A percentile compares a stretch with the other conserved stretches of the same genome.
These are phyloP conservation scores for Arthrobotrys pseudoclavata DNA, from an alignment of 2,329 filamentous ascomycete species.

Conservation along the genomic window DNA sequence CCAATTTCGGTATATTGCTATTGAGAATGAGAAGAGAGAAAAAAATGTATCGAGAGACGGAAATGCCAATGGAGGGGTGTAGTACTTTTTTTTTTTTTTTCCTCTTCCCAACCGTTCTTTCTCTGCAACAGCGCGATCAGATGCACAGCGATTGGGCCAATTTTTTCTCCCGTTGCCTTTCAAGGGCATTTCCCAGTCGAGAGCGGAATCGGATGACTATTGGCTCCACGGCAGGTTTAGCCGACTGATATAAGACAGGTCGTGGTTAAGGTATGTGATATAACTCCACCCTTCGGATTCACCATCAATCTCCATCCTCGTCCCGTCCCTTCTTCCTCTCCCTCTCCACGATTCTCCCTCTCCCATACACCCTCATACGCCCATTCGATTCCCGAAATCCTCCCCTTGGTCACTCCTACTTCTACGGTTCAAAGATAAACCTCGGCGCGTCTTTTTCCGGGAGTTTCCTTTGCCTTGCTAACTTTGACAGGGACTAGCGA, in stretches of 20 bases:
- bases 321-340: too few relatives aligned
- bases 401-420: not conserved
- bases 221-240: slow-evolving; percentile 31
- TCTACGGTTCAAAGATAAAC: not conserved
- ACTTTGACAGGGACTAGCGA: slow-evolving; percentile 33
- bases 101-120: slow-evolving; percentile 4
- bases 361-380: not conserved
- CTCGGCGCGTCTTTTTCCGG: slow-evolving; percentile 16
- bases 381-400: not conserved
- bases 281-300: too few relatives aligned
- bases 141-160: slow-evolving; percentile 17
- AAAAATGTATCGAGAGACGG: not conserved
- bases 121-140: slow-evolving; percentile 14
- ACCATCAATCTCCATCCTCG: too few relatives aligned
- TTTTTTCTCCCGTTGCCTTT: slow-evolving; percentile 14
- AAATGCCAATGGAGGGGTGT: slow-evolving; percentile 2
- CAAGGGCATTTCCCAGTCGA: slow-evolving; percentile 23
- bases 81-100: slow-evolving; percentile 16
- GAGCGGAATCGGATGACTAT: slow-evolving; percentile 33
- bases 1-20: too few relatives aligned
- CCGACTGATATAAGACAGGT: too few relatives aligned
- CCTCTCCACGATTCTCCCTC: too few relatives aligned
- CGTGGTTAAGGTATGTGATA: too few relatives aligned
- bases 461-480: slow-evolving; percentile 31
- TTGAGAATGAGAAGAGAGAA: not conserved